Evolutionary conservation across 306 rosid genomes (phyloP).

Genomic region (Pyrus pyrifolia): DNA sequence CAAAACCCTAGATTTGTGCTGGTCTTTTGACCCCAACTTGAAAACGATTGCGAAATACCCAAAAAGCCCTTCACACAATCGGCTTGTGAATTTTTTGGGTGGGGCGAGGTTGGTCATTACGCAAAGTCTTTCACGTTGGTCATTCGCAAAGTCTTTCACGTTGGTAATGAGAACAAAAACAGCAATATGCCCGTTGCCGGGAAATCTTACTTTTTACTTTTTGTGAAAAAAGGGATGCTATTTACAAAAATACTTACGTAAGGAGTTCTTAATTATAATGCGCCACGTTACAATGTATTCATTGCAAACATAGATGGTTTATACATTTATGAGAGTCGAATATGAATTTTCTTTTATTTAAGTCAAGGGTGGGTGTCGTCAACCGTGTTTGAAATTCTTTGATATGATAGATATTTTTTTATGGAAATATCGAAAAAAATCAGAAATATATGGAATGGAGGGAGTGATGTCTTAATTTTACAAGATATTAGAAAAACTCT

Average conservation of each 20-base stretch:
- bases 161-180: not conserved
- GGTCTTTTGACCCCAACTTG: not conserved
- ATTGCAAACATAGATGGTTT: too few relatives aligned
- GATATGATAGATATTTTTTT: too few relatives aligned
- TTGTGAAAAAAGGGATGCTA: not conserved
- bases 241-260: too few relatives aligned
- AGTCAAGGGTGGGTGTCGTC: too few relatives aligned
- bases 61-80: not conserved
- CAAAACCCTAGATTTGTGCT: not conserved
- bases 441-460: too few relatives aligned
- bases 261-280: too few relatives aligned
- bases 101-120: not conserved
- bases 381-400: too few relatives aligned
- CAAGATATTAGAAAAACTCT: too few relatives aligned
- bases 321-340: too few relatives aligned
- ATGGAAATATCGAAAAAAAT: too few relatives aligned
- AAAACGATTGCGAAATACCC: not conserved
- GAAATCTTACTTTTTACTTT: not conserved
- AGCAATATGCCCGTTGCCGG: not conserved
- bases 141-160: not conserved
- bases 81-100: not conserved
- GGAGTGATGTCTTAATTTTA: accelerated
- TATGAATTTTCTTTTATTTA: too few relatives aligned
- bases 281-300: too few relatives aligned
- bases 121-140: not conserved